Evolutionary conservation across 2,329 filamentous ascomycete species (phyloP).

Genomic region (Colletotrichum orbiculare): DNA sequence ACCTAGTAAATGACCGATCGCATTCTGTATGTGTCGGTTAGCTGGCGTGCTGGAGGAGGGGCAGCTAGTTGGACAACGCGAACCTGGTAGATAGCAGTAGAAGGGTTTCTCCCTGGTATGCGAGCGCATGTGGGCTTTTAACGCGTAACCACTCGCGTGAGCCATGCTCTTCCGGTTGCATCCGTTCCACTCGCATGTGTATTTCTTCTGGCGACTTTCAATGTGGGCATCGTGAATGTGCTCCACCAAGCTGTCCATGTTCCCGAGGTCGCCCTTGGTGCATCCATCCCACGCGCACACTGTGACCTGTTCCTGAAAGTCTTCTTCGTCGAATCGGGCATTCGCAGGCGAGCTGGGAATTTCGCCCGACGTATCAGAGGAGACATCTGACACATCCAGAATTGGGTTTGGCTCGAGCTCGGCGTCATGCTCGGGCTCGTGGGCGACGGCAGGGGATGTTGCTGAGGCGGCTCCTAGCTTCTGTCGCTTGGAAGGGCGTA

Average conservation of each 20-base stretch:
- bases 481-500: constrained; percentile 50
- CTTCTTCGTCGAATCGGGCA: constrained; percentile 77
- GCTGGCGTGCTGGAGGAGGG: background rate
- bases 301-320: constrained; percentile 81
- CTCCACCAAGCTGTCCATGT: constrained; percentile 85
- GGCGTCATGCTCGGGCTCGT: constrained; percentile 34
- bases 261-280: constrained; percentile 74
- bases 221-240: constrained; percentile 96
- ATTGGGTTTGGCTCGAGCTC: constrained; percentile 61
- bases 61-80: constrained; percentile 39
- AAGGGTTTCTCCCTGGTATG: constrained; percentile 99
- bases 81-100: constrained; percentile 94
- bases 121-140: constrained; percentile 97
- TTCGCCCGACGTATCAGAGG: constrained; percentile 89
- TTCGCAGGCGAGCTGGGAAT: constrained; percentile 78
- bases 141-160: constrained; percentile 93
- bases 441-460: constrained; percentile 58
- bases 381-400: constrained; percentile 77
- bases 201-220: constrained; percentile 92
- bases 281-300: constrained; percentile 84
- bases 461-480: constrained; percentile 48
- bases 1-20: constrained; percentile 94
- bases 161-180: constrained; percentile 89
- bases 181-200: constrained; percentile 97
- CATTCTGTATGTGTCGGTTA: constrained; percentile 73